Base-by-base conservation (phyloP, 2,329 filamentous ascomycete genomes). In the Cladophialophora psammophila region DNA sequence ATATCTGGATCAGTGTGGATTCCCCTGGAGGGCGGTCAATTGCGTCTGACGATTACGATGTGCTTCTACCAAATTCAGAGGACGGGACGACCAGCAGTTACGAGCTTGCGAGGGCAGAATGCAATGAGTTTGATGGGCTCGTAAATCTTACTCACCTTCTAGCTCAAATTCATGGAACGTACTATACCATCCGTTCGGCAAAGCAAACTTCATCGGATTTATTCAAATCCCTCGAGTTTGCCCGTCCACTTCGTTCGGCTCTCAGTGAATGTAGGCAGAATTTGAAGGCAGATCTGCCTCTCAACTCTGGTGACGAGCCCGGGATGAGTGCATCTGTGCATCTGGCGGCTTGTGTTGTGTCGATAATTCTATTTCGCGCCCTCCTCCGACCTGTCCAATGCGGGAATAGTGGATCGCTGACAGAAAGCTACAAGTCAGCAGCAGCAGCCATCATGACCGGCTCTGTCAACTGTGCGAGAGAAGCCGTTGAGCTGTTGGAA, bases 1-100 rank as follows among this genome's bases (percentile, higher is more conserved):
- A 84, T 62, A 76, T 77, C n/a, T 84, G 82, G 82, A 79, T 66
- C n/a, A 66, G 64, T 36, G 34, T 66, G 12, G 64, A 66, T n/a
- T 62, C 59, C 32, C 64, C 64, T 3, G 64, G 64, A n/a, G 64
- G 64, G 1, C 64, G 59, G 18, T 62, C 64, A 7, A 63, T 66
- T 10, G 10, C 18, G 36, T n/a, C 45, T 3, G 40, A 63, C 15
- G 64, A 66, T 52, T 66, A 66, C 45, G 64, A 66, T n/a, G 64
- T 61, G 26, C 58, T 31, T n/a, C 38, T 57, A 18, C 58, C 38
- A 20, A 42, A 34, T n/a, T 5, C n/a, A 8, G 34, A 13, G 9
- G 38, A 57, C 31, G 59, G 40, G 13, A 12, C 35, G 12, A 12
- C 26, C 5, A n/a, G 26, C 18, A 52, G 31, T 4, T 4, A 34